Evolutionary conservation across 805 yeast species (phyloP).

Genomic region (Lachancea quebecensis): DNA sequence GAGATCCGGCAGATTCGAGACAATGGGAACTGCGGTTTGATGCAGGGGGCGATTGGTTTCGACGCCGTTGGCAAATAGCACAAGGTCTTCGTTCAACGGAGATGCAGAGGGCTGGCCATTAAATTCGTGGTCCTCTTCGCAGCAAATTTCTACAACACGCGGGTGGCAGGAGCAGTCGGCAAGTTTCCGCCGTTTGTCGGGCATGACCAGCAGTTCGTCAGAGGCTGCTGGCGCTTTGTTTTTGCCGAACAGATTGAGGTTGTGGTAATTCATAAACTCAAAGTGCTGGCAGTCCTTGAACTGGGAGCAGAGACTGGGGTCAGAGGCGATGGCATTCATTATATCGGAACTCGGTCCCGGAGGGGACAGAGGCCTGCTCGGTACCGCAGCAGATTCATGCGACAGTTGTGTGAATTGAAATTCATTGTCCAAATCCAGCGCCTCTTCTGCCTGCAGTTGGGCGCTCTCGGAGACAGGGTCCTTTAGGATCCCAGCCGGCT

Average conservation of each 20-base stretch:
- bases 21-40: background rate
- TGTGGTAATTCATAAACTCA: slow-evolving; percentile 36
- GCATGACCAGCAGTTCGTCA: background rate
- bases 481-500: background rate
- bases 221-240: background rate
- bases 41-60: background rate
- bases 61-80: slow-evolving; percentile 8
- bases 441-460: background rate
- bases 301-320: slow-evolving; percentile 9
- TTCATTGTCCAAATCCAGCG: background rate
- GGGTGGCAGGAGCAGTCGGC: slow-evolving; percentile 28
- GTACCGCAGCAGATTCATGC: background rate
- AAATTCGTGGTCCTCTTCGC: slow-evolving; percentile 31
- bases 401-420: background rate
- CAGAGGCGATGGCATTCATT: slow-evolving; percentile 2
- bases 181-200: slow-evolving; percentile 2
- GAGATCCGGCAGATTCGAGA: slow-evolving; percentile 8
- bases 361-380: slow-evolving; percentile 2
- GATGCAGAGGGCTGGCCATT: slow-evolving; percentile 4
- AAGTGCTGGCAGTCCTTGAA: slow-evolving; percentile 36
- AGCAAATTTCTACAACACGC: slow-evolving; percentile 36
- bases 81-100: slow-evolving; percentile 8
- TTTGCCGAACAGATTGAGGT: slow-evolving; percentile 11
- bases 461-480: background rate
- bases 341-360: background rate